Percentiles rank a stretch among this genome's conserved stretches.
Conservation (phyloP, 2,329 filamentous ascomycete genomes). For the Emmonsia crescens region DNA sequence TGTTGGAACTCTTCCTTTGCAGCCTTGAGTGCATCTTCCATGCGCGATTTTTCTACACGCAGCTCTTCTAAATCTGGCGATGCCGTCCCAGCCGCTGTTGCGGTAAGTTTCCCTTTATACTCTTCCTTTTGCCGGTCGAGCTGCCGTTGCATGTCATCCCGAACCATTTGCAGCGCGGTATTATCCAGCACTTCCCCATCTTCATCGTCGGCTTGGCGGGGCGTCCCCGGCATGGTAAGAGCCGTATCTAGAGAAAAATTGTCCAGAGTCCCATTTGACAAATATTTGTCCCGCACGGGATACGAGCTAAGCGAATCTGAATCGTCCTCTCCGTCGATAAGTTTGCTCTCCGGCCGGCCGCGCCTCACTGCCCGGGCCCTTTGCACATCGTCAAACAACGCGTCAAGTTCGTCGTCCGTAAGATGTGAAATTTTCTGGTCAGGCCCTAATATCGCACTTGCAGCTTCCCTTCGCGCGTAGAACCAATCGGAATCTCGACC, state of each 20-base stretch:
- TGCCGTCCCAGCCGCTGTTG: constrained; percentile 61
- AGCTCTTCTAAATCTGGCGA: constrained; percentile 70
- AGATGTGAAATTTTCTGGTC: constrained; percentile 86
- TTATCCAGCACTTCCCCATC: constrained; percentile 42
- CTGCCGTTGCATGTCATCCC: constrained; percentile 73
- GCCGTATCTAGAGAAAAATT: constrained; percentile 93
- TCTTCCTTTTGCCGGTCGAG: constrained; percentile 77
- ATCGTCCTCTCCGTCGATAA: constrained; percentile 59
- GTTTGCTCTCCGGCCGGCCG: constrained; percentile 46
- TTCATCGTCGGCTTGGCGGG: constrained; percentile 60
- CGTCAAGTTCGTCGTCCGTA: constrained; percentile 88
- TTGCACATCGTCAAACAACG: constrained; percentile 88
- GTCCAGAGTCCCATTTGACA: constrained; percentile 88
- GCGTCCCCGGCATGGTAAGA: constrained; percentile 88
- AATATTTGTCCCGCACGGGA: constrained; percentile 82
- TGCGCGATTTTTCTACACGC: constrained; percentile 66
- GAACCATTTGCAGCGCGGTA: constrained; percentile 60
- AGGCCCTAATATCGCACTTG: constrained; percentile 73
- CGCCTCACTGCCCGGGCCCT: constrained; percentile 75
- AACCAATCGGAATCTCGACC: constrained; percentile 84
- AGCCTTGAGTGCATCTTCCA: constrained; percentile 69
- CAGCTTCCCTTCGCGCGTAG: constrained; percentile 85
- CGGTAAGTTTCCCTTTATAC: constrained; percentile 62
- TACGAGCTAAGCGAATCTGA: constrained; percentile 82
- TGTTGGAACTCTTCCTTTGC: constrained; percentile 84